A percentile compares a stretch with the other conserved stretches of the same genome.
Evolutionary conservation across 306 rosid species (phyloP).

Genomic region (cucumber (Cucumis sativus)): Cucumber_9930_V3 NC_026661.2:15766001-15766500

Average conservation of each 20-base stretch:
- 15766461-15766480: slow-evolving; percentile 53
- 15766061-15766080: not conserved
- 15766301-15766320: slow-evolving; percentile 31
- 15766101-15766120: not conserved
- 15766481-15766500: slow-evolving; percentile 26
- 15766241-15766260: slow-evolving; percentile 56
- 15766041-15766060: no score
- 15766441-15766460: slow-evolving; percentile 12
- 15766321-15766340: slow-evolving; percentile 48
- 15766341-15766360: slow-evolving; percentile 24
- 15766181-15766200: not conserved
- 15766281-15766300: slow-evolving; percentile 56
- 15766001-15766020: not conserved
- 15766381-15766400: slow-evolving; percentile 19
- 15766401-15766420: slow-evolving; percentile 49
- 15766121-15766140: not conserved
- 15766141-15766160: not conserved
- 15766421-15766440: slow-evolving; percentile 27
- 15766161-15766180: not conserved
- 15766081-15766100: not conserved
- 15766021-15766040: not conserved
- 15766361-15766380: slow-evolving; percentile 32
- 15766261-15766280: slow-evolving; percentile 68
- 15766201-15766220: not conserved
- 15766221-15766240: slow-evolving; percentile 38